A percentile compares a stretch with the other conserved stretches of the same genome.
phyloP scores from a whole-genome alignment of 1,139 yeast genomes.

The Diutina sp. region DNA sequence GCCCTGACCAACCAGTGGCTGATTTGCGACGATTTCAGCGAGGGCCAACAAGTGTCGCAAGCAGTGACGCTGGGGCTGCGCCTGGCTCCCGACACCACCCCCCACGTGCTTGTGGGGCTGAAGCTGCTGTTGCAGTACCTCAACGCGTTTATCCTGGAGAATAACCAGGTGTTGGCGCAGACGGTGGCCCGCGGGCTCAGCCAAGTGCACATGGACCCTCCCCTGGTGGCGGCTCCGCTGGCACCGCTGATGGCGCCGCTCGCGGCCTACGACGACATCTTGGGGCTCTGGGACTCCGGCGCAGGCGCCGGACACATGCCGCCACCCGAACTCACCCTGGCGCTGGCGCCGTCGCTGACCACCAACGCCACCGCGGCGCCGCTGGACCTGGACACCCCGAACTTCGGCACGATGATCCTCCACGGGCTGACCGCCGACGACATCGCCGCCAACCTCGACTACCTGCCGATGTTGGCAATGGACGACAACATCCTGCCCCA shows the following conservation, averaged over 20 bases:
- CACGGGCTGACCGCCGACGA: neutral
- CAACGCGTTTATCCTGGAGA: conserved; percentile 40
- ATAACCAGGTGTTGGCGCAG: conserved; percentile 5
- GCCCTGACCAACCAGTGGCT: conserved; percentile 61
- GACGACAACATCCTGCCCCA: neutral
- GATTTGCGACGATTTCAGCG: conserved; percentile 72
- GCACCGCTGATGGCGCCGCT: neutral
- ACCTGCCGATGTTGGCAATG: neutral
- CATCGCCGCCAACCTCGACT: neutral
- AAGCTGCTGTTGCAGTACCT: conserved; percentile 39
- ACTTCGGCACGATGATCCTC: neutral
- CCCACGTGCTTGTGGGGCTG: conserved; percentile 43
- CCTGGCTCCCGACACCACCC: conserved; percentile 40
- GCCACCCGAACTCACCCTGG: neutral
- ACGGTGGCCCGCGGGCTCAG: neutral
- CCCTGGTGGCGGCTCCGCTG: neutral
- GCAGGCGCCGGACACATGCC: neutral
- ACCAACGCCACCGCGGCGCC: neutral
- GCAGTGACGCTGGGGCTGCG: conserved; percentile 30
- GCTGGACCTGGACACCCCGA: neutral
- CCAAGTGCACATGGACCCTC: neutral
- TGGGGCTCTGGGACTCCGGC: neutral
- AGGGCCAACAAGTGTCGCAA: conserved; percentile 63
- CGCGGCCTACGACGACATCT: neutral
- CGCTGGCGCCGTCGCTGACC: conserved; percentile 3